Evolutionary conservation across 805 yeast genomes (phyloP), one percentile per base, ranked within the genome.

Genomic region (Candida quercuum): DNA sequence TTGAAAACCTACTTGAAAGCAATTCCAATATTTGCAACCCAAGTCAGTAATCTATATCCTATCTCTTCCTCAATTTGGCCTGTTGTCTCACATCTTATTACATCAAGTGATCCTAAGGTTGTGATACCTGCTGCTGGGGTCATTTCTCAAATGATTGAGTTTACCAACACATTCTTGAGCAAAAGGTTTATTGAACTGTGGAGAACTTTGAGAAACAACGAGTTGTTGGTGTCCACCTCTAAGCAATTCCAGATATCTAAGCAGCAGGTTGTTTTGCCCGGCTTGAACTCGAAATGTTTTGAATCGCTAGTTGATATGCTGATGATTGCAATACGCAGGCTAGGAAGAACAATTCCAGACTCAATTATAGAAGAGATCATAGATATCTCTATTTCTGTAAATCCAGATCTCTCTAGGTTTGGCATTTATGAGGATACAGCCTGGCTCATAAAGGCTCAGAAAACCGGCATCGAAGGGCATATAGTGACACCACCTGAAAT

Each of bases 11-110:
- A 73, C 15, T 48, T 57, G 6, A 56, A 61, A 14, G 57, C 69
- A 0, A 41, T 76, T 3, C 82, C 83, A 0, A 51, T 80, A 19
- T 56, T 84, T 17, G 72, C 85, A 0, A 67, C 83, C 0, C 64
- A 69, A 29, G 51, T 57, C 13, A 56, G 62, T 10, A 63, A 63
- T 35, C 60, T 75, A 28, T 55, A 72, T 13, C 84, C 85, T 0
- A 44, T 67, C 1, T 61, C 72, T 5, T 75, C 78, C n/a, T 59
- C 68, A 2, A 44, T 68, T 1, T 79, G 85, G 84, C 74, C 76
- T 3, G 56, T 66, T 3, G 52, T 71, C 3, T 42, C 58, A 9
- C 38, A 40, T 23, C 28, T 41, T 15, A 46, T 46, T 8, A 40
- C 27, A 13, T 39, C 40, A 1, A n/a, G 39, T 13, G 57, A 52